Evolutionary conservation across 768 basidiomycete genomes (phyloP).

Genomic region (Mycena alexandri): DNA sequence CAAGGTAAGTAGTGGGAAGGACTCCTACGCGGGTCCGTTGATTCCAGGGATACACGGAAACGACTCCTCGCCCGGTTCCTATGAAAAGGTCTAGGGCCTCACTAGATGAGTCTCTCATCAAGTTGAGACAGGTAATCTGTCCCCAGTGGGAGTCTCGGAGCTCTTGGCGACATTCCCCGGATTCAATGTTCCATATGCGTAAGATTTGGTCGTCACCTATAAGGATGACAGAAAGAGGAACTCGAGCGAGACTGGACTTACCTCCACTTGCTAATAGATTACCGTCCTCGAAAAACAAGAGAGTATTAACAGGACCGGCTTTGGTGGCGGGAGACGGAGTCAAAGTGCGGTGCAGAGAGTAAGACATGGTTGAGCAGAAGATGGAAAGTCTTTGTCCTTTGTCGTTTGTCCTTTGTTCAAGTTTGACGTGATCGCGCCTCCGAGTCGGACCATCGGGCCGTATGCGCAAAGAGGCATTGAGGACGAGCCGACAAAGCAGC

Average conservation of each 20-base stretch:
- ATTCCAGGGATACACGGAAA: background rate
- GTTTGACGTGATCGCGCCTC: background rate
- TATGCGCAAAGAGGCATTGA: background rate
- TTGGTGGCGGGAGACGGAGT: background rate
- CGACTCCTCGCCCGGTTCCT: background rate
- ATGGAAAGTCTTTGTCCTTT: background rate
- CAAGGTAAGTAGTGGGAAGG: background rate
- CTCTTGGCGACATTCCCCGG: slow-evolving; percentile 10
- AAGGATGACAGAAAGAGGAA: background rate
- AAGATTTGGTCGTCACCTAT: slow-evolving; percentile 6
- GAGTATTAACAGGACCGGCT: background rate
- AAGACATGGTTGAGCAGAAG: background rate
- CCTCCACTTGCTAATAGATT: slow-evolving; percentile 11
- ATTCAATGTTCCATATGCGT: slow-evolving; percentile 6
- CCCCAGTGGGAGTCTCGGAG: background rate
- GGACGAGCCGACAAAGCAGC: background rate
- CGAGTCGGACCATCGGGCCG: background rate
- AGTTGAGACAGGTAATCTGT: background rate
- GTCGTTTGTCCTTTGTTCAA: too few relatives aligned
- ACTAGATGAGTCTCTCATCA: background rate
- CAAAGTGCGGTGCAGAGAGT: background rate
- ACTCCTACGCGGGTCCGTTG: background rate
- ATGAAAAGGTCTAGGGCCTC: background rate
- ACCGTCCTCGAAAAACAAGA: background rate
- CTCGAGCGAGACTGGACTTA: background rate